Evolutionary conservation across 345 rosid species (phyloP).

Genomic region (Adansonia digitata): DNA sequence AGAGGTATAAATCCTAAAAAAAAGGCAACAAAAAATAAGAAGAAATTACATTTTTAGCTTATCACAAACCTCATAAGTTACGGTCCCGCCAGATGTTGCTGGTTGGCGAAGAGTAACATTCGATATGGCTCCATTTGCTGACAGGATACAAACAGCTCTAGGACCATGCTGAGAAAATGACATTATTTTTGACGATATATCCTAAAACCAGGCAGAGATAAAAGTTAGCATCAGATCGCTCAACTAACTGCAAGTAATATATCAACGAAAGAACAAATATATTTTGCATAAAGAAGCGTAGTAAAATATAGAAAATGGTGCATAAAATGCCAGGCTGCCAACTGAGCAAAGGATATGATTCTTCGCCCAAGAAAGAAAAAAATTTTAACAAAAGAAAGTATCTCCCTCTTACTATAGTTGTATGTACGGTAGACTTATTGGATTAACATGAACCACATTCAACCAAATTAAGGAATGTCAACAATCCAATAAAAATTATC

Average conservation of each 20-base stretch:
- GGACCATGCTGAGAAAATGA: slow-evolving; percentile 65
- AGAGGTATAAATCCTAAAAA: background rate
- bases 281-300: background rate
- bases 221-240: background rate
- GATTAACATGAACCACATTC: background rate
- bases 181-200: slow-evolving; percentile 58
- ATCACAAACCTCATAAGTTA: slow-evolving; percentile 61
- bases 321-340: too few species aligned
- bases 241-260: background rate
- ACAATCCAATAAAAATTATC: background rate
- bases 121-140: slow-evolving; percentile 71
- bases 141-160: slow-evolving; percentile 54
- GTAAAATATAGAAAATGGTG: too few species aligned
- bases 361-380: background rate
- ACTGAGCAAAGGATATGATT: background rate
- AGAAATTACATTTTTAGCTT: background rate
- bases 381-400: background rate
- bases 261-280: background rate
- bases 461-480: background rate
- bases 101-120: slow-evolving; percentile 64
- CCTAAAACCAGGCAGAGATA: slow-evolving; percentile 36
- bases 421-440: background rate
- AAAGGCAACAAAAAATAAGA: background rate
- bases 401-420: background rate
- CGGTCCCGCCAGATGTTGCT: slow-evolving; percentile 63